Evolutionary conservation across 1,284 basidiomycete genomes (phyloP).

Genomic region (Ganoderma sp.): DNA sequence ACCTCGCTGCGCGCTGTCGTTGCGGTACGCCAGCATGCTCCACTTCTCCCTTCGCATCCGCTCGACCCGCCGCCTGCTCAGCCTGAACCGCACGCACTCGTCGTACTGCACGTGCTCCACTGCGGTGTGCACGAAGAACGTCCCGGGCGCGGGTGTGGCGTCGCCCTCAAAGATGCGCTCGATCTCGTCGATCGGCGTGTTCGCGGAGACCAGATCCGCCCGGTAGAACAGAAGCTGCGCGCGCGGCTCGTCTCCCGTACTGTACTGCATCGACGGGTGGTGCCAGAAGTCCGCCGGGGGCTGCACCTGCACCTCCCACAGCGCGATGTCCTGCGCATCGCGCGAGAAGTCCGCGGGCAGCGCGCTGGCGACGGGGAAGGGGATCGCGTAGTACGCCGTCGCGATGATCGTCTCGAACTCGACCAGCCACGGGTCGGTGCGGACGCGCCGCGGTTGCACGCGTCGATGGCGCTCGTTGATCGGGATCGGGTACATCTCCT

Average conservation of each 20-base stretch:
- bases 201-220: background rate
- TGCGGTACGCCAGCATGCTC: constrained; percentile 25
- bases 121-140: constrained; percentile 32
- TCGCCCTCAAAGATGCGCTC: constrained; percentile 15
- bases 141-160: constrained; percentile 26
- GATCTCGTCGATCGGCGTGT: constrained; percentile 3
- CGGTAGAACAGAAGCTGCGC: constrained; percentile 15
- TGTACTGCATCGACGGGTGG: background rate
- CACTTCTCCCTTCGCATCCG: constrained; percentile 28
- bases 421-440: constrained; percentile 41
- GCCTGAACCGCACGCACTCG: constrained; percentile 38
- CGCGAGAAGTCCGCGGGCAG: constrained; percentile 1
- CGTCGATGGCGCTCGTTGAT: constrained; percentile 34
- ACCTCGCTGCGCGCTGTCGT: constrained; percentile 19
- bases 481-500: constrained; percentile 40
- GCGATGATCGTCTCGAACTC: constrained; percentile 44
- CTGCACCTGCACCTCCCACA: constrained; percentile 9
- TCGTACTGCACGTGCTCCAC: constrained; percentile 34
- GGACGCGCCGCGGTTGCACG: constrained; percentile 34
- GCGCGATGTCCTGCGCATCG: constrained; percentile 6
- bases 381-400: constrained; percentile 36
- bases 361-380: constrained; percentile 38
- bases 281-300: background rate
- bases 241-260: constrained; percentile 4
- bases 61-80: constrained; percentile 35